These are phyloP conservation scores for Termitomyces sp. DNA, from an alignment of 768 basidiomycete genomes.

Conservation along the genomic window DNA sequence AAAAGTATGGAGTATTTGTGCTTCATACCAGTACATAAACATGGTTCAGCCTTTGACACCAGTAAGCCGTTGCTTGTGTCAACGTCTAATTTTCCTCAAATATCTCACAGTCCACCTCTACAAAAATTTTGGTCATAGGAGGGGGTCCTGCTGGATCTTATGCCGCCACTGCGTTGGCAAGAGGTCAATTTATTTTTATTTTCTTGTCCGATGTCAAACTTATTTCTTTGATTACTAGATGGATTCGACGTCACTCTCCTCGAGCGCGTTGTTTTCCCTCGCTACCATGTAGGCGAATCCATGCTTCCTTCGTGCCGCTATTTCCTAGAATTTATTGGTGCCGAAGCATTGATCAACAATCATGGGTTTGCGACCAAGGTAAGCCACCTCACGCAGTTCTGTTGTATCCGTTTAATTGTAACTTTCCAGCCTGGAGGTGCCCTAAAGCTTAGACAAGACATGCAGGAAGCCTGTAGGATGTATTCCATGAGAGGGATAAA, in stretches of 20 bases:
- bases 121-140: conserved; percentile 31
- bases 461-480: conserved; percentile 50
- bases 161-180: conserved; percentile 37
- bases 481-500: not conserved
- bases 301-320: conserved; percentile 25
- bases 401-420: conserved; percentile 9
- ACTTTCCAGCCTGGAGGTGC: conserved; percentile 47
- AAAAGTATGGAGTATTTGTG: no score
- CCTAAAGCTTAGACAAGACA: conserved; percentile 51
- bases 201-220: not conserved
- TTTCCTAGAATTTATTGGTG: conserved; percentile 27
- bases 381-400: not conserved
- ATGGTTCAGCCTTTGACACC: not conserved
- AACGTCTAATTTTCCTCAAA: not conserved
- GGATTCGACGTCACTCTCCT: conserved; percentile 46
- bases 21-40: no score
- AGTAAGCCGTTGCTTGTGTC: not conserved
- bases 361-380: conserved; percentile 28
- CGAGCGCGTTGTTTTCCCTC: conserved; percentile 39
- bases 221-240: not conserved
- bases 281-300: conserved; percentile 36
- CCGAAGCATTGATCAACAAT: conserved; percentile 21
- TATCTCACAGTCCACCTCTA: conserved; percentile 15
- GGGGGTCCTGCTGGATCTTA: conserved; percentile 46
- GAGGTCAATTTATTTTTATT: conserved; percentile 27